Percentiles rank a stretch among this genome's conserved stretches.
Conservation (phyloP, 371 early-diverging fungal species). For the Mucor plumbeus region DNA sequence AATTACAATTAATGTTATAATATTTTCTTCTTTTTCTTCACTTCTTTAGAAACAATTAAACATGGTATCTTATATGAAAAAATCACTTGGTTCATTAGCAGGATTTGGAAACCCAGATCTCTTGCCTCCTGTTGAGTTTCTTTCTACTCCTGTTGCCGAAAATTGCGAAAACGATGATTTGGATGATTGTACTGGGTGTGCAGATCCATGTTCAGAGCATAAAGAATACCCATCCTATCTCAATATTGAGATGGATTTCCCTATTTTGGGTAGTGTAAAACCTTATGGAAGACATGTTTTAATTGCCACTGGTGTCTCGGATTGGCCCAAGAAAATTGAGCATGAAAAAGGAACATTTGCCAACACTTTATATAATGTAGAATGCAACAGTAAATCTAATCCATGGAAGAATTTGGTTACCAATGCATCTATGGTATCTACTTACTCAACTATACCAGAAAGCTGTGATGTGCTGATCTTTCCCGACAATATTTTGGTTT, state of each 20-base stretch:
- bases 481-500: constrained; percentile 47
- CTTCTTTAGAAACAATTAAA: neutral
- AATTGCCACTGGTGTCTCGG: constrained; percentile 63
- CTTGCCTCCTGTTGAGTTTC: constrained; percentile 25
- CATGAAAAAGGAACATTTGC: constrained; percentile 47
- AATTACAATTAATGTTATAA: neutral
- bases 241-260: constrained; percentile 60
- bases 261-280: constrained; percentile 62
- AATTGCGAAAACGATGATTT: neutral
- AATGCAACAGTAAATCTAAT: constrained; percentile 2
- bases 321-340: constrained; percentile 63
- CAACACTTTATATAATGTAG: constrained; percentile 18
- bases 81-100: constrained; percentile 17
- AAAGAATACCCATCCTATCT: constrained; percentile 63
- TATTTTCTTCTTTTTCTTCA: neutral
- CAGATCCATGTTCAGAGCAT: constrained; percentile 58
- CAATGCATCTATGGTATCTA: constrained; percentile 34
- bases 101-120: constrained; percentile 18
- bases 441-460: constrained; percentile 24
- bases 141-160: neutral
- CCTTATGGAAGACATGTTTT: constrained; percentile 71
- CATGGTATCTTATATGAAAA: constrained; percentile 28
- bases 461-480: constrained; percentile 39
- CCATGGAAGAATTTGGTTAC: constrained; percentile 40
- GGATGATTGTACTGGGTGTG: constrained; percentile 48